Percentiles rank a stretch among this genome's conserved stretches.
These are phyloP conservation scores for Suillus decipiens DNA, from an alignment of 768 basidiomycete genomes.

Conservation along the genomic window DNA sequence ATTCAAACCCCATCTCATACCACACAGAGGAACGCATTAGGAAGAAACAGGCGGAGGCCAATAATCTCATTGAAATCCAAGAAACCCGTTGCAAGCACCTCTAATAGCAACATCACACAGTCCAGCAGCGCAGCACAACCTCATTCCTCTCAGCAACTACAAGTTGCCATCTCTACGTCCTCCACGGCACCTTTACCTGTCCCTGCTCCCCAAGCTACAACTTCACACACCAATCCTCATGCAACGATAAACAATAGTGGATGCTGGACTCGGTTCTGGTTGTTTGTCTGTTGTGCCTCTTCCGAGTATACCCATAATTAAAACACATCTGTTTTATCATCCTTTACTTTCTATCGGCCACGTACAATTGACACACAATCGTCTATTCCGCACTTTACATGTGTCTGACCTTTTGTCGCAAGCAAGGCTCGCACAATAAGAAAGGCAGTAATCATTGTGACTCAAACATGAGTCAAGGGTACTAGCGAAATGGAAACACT, in stretches of 20 bases:
- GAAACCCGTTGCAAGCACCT: background rate
- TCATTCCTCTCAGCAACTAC: background rate
- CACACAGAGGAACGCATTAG: background rate
- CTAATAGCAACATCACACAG: background rate
- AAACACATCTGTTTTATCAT: background rate
- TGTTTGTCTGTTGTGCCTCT: background rate
- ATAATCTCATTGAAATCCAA: background rate
- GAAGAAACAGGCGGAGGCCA: background rate
- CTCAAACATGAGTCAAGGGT: too few relatives aligned
- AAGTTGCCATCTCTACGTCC: background rate
- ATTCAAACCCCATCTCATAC: background rate
- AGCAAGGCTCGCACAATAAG: too few relatives aligned
- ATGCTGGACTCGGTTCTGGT: background rate
- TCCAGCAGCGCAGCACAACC: background rate
- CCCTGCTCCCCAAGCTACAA: background rate
- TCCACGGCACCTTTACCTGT: background rate
- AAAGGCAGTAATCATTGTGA: too few relatives aligned
- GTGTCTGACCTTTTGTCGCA: too few relatives aligned
- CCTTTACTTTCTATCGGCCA: background rate
- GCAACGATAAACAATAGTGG: background rate
- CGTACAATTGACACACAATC: too few relatives aligned
- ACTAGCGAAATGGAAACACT: too few relatives aligned
- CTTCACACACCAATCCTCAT: background rate
- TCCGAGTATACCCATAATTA: background rate
- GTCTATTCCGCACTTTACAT: too few relatives aligned